These are phyloP conservation scores for Ustilaginoidea virens DNA, from an alignment of 2,329 filamentous ascomycete genomes.

Conservation along the genomic window DNA sequence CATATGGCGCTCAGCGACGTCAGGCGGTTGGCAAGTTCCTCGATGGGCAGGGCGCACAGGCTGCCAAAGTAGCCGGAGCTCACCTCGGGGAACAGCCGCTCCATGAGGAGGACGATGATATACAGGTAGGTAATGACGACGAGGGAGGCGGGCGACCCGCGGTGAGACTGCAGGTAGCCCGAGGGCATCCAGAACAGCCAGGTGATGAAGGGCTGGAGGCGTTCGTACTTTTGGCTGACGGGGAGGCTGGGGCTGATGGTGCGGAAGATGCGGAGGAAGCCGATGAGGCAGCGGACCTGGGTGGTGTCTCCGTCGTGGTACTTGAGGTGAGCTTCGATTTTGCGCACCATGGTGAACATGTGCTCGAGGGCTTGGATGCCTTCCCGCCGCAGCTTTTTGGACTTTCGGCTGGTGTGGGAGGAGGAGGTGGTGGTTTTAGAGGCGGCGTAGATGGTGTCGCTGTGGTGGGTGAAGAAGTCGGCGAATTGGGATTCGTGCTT, in stretches of 20 bases:
- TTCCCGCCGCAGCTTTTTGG: conserved; percentile 49
- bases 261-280: conserved; percentile 56
- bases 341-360: conserved; percentile 50
- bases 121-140: conserved; percentile 85
- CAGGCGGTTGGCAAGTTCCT: conserved; percentile 69
- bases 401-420: conserved; percentile 44
- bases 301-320: conserved; percentile 55
- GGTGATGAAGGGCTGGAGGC: conserved; percentile 71
- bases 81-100: conserved; percentile 83
- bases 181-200: conserved; percentile 97
- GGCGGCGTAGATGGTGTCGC: conserved; percentile 57
- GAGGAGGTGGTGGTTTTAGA: conserved; percentile 49
- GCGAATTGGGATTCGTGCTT: conserved; percentile 78
- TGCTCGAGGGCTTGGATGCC: conserved; percentile 53
- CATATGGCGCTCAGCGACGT: conserved; percentile 57
- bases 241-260: conserved; percentile 52
- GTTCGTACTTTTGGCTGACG: conserved; percentile 75
- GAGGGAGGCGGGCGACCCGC: conserved; percentile 61
- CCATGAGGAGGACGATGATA: conserved; percentile 71
- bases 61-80: conserved; percentile 78
- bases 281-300: conserved; percentile 52
- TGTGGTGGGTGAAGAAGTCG: conserved; percentile 68
- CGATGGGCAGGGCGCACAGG: conserved; percentile 64
- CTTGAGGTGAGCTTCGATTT: conserved; percentile 52
- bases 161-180: conserved; percentile 61